Evolutionary conservation across 306 rosid species (phyloP), one percentile per base, ranked within the genome.

Genomic region (Calophaca sinica): DNA sequence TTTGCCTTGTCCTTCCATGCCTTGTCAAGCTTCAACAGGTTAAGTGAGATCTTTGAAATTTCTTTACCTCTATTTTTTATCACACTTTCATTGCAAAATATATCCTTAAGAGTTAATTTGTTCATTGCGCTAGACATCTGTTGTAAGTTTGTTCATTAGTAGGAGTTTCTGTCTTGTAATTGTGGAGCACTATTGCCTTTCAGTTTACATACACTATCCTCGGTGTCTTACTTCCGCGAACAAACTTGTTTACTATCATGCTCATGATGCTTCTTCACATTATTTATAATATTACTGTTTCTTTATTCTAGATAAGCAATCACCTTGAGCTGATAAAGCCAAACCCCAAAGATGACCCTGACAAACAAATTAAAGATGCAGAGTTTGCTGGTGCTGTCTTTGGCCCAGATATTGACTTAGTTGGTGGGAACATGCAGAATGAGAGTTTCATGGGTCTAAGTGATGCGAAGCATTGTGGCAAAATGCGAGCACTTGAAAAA

Each of bases 1-100:
- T 81, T 80, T 94, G 98, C 80, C 80, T 94, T 70, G 96, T 94
- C 68, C 97, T 94, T 68, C 98, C 97, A 74, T 94, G 97, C 82
- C 98, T 94, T 55, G 90, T 94, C 79, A 94, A 94, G 89, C 94
- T 94, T 50, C 98, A 94, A 79, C 98, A 94, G 94, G 98, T 93
- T 31, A 54, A 79, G 52, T 79, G 80, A 76, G 62, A 74, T 74
- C 70, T 67, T 70, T 70, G 57, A 48, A 58, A 14, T 33, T 63
- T 74, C 15, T 59, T 55, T 74, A 26, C 61, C 52, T 57, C 57
- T 74, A 33, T 59, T 55, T 74, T 59, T 73, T 11, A 62, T 58
- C 55, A 45, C 59, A 63, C 11, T 10, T 29, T 61, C 68, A 42
- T 63, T 60, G 78, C 68, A 81, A 53, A 51, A 33, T 64, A 44